Conservation (phyloP, 2,329 filamentous ascomycete genomes). For the Botrytis porri region DNA sequence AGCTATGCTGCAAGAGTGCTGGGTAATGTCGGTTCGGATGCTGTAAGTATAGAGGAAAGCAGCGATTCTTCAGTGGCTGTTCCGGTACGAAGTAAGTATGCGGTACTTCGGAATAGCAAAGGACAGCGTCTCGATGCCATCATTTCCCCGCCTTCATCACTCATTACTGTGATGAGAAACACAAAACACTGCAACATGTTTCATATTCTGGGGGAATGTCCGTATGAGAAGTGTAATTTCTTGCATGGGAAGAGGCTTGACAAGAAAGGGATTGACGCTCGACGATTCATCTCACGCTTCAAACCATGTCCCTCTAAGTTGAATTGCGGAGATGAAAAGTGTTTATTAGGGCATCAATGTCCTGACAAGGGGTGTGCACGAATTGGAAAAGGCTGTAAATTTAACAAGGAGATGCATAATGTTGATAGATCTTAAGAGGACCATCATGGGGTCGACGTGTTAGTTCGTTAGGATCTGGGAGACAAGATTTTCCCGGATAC, state of each 20-base stretch:
- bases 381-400: constrained; percentile 21
- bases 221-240: constrained; percentile 12
- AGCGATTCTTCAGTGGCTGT: not conserved
- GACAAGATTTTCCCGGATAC: not conserved
- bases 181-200: constrained; percentile 3
- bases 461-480: not conserved
- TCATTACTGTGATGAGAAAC: constrained; percentile 17
- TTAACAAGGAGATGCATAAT: constrained; percentile 21
- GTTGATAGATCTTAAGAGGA: constrained; percentile 22
- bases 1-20: constrained; percentile 16
- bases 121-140: constrained; percentile 23
- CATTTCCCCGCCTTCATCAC: constrained; percentile 17
- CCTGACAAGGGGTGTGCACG: constrained; percentile 20
- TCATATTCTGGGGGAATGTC: not conserved
- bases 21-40: not conserved
- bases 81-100: not conserved
- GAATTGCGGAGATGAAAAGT: constrained; percentile 20
- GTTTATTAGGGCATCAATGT: constrained; percentile 22
- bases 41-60: not conserved
- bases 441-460: constrained; percentile 12
- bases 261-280: constrained; percentile 21
- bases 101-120: constrained; percentile 16
- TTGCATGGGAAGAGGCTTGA: constrained; percentile 22
- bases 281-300: constrained; percentile 20
- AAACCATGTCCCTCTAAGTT: constrained; percentile 21